Evolutionary conservation across 1,284 basidiomycete species (phyloP).

Genomic region (Ceratobasidium sp.): DNA sequence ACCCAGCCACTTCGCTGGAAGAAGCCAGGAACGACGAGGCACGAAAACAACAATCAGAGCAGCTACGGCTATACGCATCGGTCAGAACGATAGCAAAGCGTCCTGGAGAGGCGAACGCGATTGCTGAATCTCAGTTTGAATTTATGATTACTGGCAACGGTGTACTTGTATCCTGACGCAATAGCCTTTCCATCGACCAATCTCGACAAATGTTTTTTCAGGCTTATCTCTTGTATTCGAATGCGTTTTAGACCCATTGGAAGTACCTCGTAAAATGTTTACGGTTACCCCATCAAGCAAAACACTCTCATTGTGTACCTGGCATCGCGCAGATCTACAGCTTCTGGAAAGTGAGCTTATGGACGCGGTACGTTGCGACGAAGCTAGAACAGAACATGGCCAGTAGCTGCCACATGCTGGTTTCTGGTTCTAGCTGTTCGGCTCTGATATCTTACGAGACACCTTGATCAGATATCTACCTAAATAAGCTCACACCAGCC

Average conservation of each 20-base stretch:
- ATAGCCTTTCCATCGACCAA: background rate
- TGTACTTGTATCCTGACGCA: constrained; percentile 19
- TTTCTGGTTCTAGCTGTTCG: too few species aligned
- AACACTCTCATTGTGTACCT: too few species aligned
- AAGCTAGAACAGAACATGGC: too few species aligned
- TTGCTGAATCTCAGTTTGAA: constrained; percentile 34
- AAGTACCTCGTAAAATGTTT: too few species aligned
- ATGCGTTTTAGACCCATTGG: background rate
- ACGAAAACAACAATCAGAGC: constrained; percentile 50
- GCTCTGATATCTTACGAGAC: too few species aligned
- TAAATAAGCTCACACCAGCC: too few species aligned
- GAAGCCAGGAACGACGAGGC: constrained; percentile 53
- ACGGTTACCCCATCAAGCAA: too few species aligned
- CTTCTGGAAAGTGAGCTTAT: too few species aligned
- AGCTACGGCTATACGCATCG: constrained; percentile 55
- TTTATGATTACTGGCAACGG: constrained; percentile 25
- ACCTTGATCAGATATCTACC: too few species aligned
- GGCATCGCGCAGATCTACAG: too few species aligned
- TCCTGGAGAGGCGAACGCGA: background rate
- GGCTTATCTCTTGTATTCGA: background rate
- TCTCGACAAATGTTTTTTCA: background rate
- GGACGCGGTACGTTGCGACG: too few species aligned
- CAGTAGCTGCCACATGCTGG: too few species aligned
- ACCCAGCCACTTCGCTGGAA: constrained; percentile 52
- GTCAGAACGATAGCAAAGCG: constrained; percentile 54